Evolutionary conservation across 108 stramenopile genomes (phyloP), one percentile per base, ranked within the genome.

Genomic region (Asterionellopsis glacialis): DNA sequence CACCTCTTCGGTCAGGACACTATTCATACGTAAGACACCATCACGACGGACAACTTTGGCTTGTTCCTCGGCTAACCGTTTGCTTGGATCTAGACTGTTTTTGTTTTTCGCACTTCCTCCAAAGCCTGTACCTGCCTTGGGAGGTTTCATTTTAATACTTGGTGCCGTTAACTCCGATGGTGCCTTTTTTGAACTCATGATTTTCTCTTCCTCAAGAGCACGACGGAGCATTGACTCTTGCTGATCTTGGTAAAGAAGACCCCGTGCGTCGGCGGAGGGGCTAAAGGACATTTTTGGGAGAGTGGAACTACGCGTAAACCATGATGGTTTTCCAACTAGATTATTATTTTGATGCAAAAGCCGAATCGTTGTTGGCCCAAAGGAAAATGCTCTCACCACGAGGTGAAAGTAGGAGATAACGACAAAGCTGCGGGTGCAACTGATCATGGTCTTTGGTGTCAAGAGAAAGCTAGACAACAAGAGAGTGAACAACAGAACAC

Each of bases 181-280:
- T 44, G 58, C 51, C 16, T 40, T 55, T 23, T 60, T 55, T 3
- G 33, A 27, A 13, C 12, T 15, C 57, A 76, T 26, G 27, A 80
- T 22, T 21, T 38, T 19, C 45, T 75, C 64, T 61, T 81, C 80
- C 11, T 55, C 55, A 11, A 60, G 33, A 1, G 80, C 69, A 0
- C 80, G 72, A 25, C 75, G 72, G 6, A 51, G 51, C 51, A 57
- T 64, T 12, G 80, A 72, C 41, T 70, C 60, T 65, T 81, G 80
- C 50, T 79, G 78, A 54, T 79, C 78, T 68, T 75, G 74, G 44
- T 79, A 79, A 15, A 79, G 45, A 18, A 79, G 51, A 59, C 75
- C 77, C 11, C 16, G 40, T 4, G 65, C 71, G 22, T 54, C 53
- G 11, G 25, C 51, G 25, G n/a, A 23, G 18, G 23, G 16, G 9